Base-by-base conservation (phyloP, 257 asterid species). In the Primulina eburnea region DNA sequence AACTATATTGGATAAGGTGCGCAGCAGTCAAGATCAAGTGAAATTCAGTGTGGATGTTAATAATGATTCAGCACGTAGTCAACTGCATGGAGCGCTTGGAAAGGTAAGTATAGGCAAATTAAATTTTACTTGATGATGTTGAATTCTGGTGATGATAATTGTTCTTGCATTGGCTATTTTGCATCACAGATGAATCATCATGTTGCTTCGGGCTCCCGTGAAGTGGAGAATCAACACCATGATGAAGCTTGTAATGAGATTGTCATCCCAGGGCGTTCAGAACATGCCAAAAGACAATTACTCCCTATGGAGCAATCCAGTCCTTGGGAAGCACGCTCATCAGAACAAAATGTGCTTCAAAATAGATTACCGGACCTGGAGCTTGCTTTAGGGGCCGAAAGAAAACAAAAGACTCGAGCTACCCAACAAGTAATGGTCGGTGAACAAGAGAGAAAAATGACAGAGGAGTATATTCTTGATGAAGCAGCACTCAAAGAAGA, bases 341-440 rank as follows among this genome's bases (percentile, higher is more conserved):
- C 61, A 53, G 87, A 79, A 72, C 85, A 83, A 70, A 85, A 77
- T 50, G 30, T 33, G 73, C 72, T 79, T 43, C 80, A 63, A 8
- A 88, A 83, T 16, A 76, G 68, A 77, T 71, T 76, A 14, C 97
- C 92, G 2, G 84, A 83, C 74, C 96, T 92, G 20, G 97, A 92
- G 86, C 98, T 92, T 65, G 97, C 90, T 67, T 79, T 90, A 79
- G 91, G 95, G 65, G 90, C 86, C 24, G 95, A 91, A 68, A 77
- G 75, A 17, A 79, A 72, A n/a, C 74, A 77, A 8, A 38, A 17
- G 76, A 56, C 63, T 43, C 81, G 60, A 75, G 80, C 79, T 37
- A 70, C 66, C 58, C 80, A 78, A 37, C 70, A 81, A n/a, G 75
- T 80, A 68, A 68, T 84, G 63, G 71, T 70, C 21, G 84, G 76